Evolutionary conservation across 805 yeast genomes (phyloP), one percentile per base, ranked within the genome.

Genomic region (Jamesozyma gamospora): DNA sequence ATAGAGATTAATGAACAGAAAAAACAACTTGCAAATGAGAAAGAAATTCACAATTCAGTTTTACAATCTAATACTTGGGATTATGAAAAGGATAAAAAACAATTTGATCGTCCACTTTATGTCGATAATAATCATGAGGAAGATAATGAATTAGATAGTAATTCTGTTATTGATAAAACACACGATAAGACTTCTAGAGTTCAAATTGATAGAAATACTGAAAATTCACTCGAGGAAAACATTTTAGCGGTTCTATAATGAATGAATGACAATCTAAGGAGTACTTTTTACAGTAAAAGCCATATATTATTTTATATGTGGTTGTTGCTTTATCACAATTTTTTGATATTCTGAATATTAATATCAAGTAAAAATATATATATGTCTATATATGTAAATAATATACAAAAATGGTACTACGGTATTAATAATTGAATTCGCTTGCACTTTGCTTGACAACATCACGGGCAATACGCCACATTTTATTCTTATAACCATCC

Each of bases 401-500:
- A 12, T 24, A 21, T 34, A 34, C 36, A 34, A 21, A 34, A 21
- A 34, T 34, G 24, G 9, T 15, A 8, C 10, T 34, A 25, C 4
- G 7, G 21, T 16, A 26, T 30, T 35, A 55, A 32, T 56, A 79
- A 56, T 86, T 85, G 57, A 87, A 87, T 64, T 86, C 96, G 46
- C 74, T 75, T 39, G 73, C 73, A 32, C 68, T 64, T n/a, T 79
- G 66, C 48, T 71, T 75, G 9, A 77, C 78, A 4, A 84, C 78
- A 69, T 71, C 60, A 52, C 72, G 71, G 9, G 96, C 95, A 71
- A 78, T 64, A 45, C 85, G 69, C 52, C 82, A 68, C 87, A 86
- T 74, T 56, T 76, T 79, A 53, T 76, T 77, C 56, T 75, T 76
- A 1, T 83, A 77, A 57, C 79, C 81, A 54, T 79, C 83, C 52